phyloP scores from a whole-genome alignment of 345 rosid species.

The Rhodamnia argentea region DNA sequence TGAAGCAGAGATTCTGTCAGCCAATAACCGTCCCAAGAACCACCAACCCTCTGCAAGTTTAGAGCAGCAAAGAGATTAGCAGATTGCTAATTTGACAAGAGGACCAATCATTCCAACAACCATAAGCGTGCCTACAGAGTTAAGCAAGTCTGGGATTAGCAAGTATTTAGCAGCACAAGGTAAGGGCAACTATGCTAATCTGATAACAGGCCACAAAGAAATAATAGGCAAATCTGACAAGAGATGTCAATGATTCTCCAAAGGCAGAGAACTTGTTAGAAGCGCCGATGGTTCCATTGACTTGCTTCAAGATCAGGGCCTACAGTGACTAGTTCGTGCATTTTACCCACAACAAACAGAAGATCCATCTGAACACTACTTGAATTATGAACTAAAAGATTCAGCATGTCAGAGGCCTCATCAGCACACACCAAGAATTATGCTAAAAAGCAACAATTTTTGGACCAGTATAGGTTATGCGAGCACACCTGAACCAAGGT shows the following conservation, averaged over 20 bases:
- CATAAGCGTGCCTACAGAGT: background rate
- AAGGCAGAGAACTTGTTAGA: background rate
- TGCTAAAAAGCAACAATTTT: background rate
- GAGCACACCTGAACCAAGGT: constrained; percentile 76
- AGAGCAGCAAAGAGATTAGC: background rate
- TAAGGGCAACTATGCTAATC: background rate
- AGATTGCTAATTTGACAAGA: background rate
- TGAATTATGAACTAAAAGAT: background rate
- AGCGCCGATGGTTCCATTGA: background rate
- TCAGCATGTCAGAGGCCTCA: background rate
- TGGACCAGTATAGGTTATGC: background rate
- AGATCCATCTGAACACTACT: background rate
- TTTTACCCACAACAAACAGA: background rate
- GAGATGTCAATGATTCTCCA: background rate
- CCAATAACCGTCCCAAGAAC: constrained; percentile 97
- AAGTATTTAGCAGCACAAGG: background rate
- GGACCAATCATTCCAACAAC: background rate
- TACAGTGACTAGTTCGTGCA: background rate
- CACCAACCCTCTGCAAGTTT: constrained; percentile 64
- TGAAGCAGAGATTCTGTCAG: constrained; percentile 79
- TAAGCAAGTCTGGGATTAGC: background rate
- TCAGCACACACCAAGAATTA: background rate
- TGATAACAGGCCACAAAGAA: background rate
- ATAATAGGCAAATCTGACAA: background rate
- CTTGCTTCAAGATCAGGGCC: background rate